phyloP scores from a whole-genome alignment of 2,329 filamentous ascomycete species.

The Aspergillus hortae region DNA sequence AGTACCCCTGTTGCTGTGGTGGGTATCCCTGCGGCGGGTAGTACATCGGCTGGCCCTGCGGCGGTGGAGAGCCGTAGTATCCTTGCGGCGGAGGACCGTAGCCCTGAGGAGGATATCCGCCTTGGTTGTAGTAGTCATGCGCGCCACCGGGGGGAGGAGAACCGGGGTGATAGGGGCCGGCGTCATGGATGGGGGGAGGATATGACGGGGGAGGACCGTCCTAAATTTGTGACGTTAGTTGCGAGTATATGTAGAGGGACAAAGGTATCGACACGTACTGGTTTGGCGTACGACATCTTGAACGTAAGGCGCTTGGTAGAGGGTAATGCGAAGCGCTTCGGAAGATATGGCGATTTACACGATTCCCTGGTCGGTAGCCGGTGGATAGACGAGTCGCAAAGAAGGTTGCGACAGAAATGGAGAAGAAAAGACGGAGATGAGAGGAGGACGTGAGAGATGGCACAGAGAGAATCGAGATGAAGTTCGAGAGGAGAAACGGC shows the following conservation, averaged over 20 bases:
- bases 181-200: constrained; percentile 31
- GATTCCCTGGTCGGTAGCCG: too few relatives aligned
- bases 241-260: not conserved
- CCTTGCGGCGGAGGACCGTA: constrained; percentile 30
- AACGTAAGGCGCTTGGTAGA: not conserved
- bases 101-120: constrained; percentile 25
- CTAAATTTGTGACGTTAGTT: constrained; percentile 9
- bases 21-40: constrained; percentile 30
- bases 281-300: constrained; percentile 33
- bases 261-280: constrained; percentile 19
- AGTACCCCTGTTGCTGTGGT: constrained; percentile 38
- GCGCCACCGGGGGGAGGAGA: constrained; percentile 26
- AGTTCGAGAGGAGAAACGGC: not conserved
- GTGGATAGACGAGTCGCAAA: not conserved
- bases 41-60: constrained; percentile 21
- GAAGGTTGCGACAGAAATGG: not conserved
- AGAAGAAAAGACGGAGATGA: constrained; percentile 1
- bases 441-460: not conserved
- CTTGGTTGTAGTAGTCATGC: constrained; percentile 30
- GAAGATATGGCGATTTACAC: not conserved
- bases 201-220: constrained; percentile 37
- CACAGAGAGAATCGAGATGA: not conserved
- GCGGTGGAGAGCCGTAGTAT: constrained; percentile 20
- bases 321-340: not conserved
- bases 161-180: constrained; percentile 20